Evolutionary conservation across 2,329 filamentous ascomycete species (phyloP).

Genomic region (Beauveria sp.): DNA sequence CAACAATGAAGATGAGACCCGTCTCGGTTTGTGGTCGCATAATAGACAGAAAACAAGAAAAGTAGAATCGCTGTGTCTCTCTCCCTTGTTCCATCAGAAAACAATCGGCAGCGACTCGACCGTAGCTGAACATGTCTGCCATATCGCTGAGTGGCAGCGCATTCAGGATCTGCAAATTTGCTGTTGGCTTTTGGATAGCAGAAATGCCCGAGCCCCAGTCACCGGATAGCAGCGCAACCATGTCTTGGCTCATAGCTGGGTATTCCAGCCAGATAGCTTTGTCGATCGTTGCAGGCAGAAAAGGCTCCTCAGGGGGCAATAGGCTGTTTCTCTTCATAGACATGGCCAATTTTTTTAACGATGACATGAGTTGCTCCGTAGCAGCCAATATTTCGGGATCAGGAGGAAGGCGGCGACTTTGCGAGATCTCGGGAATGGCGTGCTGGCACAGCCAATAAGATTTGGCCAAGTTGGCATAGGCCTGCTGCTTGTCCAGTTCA

Average conservation of each 20-base stretch:
- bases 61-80: constrained; percentile 57
- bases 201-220: constrained; percentile 43
- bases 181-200: constrained; percentile 38
- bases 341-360: constrained; percentile 64
- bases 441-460: constrained; percentile 69
- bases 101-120: constrained; percentile 65
- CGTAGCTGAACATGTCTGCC: constrained; percentile 66
- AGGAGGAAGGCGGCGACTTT: constrained; percentile 32
- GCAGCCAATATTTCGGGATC: constrained; percentile 44
- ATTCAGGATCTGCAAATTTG: constrained; percentile 50
- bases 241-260: constrained; percentile 63
- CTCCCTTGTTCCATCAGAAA: constrained; percentile 67
- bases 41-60: constrained; percentile 70
- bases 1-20: constrained; percentile 63
- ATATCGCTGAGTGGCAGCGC: constrained; percentile 73
- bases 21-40: constrained; percentile 62
- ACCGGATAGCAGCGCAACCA: constrained; percentile 62
- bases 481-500: constrained; percentile 58
- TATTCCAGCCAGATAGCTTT: constrained; percentile 77
- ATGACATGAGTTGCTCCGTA: constrained; percentile 50
- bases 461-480: constrained; percentile 80
- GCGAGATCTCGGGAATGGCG: constrained; percentile 41
- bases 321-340: constrained; percentile 82
- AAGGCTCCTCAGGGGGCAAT: constrained; percentile 59
- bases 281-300: constrained; percentile 71